phyloP scores from a whole-genome alignment of 116 monocot genomes.

The Trichopus zeylanicus region DNA sequence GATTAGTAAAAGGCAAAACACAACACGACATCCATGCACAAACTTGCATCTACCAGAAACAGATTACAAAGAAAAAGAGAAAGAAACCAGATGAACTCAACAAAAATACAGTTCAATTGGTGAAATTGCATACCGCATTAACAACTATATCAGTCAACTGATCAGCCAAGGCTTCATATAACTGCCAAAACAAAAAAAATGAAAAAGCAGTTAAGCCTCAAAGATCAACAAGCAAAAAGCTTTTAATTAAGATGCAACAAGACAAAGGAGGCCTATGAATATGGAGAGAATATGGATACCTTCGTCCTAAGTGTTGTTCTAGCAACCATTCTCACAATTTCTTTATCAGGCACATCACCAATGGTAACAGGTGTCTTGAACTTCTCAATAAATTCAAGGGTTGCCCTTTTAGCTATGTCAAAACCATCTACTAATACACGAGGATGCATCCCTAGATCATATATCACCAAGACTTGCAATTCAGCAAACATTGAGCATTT shows the following conservation, averaged over 20 bases:
- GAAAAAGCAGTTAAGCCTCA: neutral
- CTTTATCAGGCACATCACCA: conserved; percentile 81
- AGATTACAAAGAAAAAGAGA: no score
- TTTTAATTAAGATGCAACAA: neutral
- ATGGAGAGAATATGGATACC: conserved; percentile 37
- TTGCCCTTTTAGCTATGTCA: conserved; percentile 95
- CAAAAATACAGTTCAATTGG: neutral
- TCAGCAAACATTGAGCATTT: neutral
- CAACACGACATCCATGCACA: no score
- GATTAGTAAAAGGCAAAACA: neutral
- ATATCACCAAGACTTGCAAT: neutral
- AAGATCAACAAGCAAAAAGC: neutral
- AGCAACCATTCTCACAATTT: conserved; percentile 93
- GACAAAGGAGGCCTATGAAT: neutral
- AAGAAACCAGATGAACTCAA: no score
- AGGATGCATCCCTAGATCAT: conserved; percentile 82
- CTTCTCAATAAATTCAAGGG: conserved; percentile 93
- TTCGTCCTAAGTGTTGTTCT: conserved; percentile 95
- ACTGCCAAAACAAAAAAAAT: conserved; percentile 26
- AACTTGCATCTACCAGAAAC: no score
- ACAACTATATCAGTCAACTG: conserved; percentile 96
- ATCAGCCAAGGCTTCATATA: conserved; percentile 90
- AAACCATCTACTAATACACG: conserved; percentile 94
- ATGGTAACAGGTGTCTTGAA: conserved; percentile 95
- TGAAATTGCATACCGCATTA: conserved; percentile 56